phyloP scores from a whole-genome alignment of 306 rosid genomes.

The Sesbania bispinosa region DNA sequence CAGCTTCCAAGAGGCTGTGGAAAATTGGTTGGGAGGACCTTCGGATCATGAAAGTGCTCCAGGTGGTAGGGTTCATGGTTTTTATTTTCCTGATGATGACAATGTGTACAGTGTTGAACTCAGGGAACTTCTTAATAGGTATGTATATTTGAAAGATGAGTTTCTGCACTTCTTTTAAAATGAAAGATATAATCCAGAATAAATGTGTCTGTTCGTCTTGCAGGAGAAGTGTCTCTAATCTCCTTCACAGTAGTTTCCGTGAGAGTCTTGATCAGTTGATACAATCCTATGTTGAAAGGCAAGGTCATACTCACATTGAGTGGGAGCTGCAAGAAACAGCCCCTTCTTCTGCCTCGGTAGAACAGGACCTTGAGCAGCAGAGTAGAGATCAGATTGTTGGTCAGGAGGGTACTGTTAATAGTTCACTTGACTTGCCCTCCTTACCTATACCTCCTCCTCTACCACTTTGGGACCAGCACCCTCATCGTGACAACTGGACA shows the following conservation, averaged over 20 bases:
- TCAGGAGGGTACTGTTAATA: conserved; percentile 45
- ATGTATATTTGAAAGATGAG: not conserved
- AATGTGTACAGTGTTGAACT: conserved; percentile 68
- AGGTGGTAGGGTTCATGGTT: conserved; percentile 40
- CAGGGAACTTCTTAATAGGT: conserved; percentile 91
- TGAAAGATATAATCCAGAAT: conserved; percentile 9
- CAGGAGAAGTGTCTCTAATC: conserved; percentile 98
- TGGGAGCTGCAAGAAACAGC: conserved; percentile 64
- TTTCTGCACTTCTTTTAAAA: conserved; percentile 2
- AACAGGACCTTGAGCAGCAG: conserved; percentile 59
- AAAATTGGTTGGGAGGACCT: conserved; percentile 73
- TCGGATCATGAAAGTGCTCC: conserved; percentile 56
- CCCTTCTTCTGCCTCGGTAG: conserved; percentile 52
- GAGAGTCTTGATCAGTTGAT: conserved; percentile 80
- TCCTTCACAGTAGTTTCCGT: conserved; percentile 85
- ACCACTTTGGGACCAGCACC: conserved; percentile 62
- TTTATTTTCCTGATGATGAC: conserved; percentile 81
- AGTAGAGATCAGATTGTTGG: conserved; percentile 47
- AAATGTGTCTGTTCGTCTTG: conserved; percentile 26
- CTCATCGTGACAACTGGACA: conserved; percentile 60
- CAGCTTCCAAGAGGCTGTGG: conserved; percentile 71
- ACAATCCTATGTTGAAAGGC: conserved; percentile 85
- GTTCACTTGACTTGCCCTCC: conserved; percentile 44
- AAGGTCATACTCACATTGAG: conserved; percentile 53
- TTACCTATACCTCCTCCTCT: conserved; percentile 54